These are phyloP conservation scores for Acanthamoeba lenticulata DNA, from an alignment of 208 protist genomes.

Conservation along the genomic window DNA sequence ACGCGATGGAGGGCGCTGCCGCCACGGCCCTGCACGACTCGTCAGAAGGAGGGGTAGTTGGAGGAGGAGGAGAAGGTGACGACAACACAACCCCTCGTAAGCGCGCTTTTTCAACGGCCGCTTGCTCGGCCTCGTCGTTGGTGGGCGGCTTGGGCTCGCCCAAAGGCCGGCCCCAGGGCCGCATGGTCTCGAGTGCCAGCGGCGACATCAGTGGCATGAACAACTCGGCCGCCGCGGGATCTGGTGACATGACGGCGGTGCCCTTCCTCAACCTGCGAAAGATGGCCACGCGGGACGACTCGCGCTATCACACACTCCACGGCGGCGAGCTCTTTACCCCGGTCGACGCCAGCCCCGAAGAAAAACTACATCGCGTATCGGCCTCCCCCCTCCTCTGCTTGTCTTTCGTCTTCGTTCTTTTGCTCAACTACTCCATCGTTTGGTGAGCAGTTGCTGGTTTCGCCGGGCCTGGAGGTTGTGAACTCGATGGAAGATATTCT, in stretches of 20 bases:
- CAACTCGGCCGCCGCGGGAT: neutral
- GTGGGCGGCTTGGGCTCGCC: neutral
- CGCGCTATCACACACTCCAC: neutral
- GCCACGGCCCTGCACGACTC: neutral
- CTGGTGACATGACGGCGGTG: neutral
- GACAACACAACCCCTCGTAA: neutral
- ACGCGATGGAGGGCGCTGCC: neutral
- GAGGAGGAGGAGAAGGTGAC: neutral
- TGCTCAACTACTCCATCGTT: neutral
- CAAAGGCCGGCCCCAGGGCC: neutral
- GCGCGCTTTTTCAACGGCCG: neutral
- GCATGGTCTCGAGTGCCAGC: neutral
- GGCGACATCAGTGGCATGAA: neutral
- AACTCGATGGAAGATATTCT: conserved; percentile 43
- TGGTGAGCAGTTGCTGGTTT: neutral
- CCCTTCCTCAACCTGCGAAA: conserved; percentile 36
- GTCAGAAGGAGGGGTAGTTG: too few relatives aligned
- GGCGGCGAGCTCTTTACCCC: conserved; percentile 16
- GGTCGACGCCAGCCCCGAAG: neutral
- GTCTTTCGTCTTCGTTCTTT: neutral
- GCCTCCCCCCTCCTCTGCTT: neutral
- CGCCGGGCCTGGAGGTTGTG: conserved; percentile 28
- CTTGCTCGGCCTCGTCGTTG: neutral
- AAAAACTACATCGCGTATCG: neutral
- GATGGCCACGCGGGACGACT: neutral